A percentile compares a stretch with the other conserved stretches of the same genome.
These are phyloP conservation scores for Trichoderma gracile DNA, from an alignment of 2,329 filamentous ascomycete genomes.

Conservation along the genomic window DNA sequence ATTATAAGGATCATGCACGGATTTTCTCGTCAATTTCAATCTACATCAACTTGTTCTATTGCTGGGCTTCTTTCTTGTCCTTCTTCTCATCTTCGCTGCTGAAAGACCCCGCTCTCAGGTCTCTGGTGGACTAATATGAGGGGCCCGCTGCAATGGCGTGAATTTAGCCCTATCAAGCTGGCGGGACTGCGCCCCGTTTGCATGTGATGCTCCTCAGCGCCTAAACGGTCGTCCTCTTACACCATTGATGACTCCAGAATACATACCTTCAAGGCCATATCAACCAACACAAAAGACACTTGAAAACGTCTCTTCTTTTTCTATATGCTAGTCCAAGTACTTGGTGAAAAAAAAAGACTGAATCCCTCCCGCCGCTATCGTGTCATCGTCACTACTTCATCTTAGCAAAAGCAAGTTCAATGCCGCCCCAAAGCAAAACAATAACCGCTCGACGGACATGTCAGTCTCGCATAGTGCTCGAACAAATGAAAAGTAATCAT, in stretches of 20 bases:
- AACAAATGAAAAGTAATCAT: neutral
- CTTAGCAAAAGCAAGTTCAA: neutral
- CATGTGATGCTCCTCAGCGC: constrained; percentile 17
- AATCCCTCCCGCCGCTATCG: constrained; percentile 2
- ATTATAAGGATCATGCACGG: no score
- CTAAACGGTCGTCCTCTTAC: no score
- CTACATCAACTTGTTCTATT: no score
- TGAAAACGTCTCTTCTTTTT: no score
- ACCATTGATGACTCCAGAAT: neutral
- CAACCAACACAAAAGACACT: neutral
- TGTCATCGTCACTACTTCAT: constrained; percentile 14
- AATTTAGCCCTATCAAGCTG: neutral
- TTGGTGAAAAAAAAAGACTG: neutral
- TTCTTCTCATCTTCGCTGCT: neutral
- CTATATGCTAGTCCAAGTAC: neutral
- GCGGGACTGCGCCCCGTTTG: constrained; percentile 4
- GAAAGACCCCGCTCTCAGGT: no score
- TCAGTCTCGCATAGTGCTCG: neutral
- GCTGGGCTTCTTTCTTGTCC: no score
- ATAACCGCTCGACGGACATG: neutral
- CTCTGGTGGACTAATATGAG: no score
- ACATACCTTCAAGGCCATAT: neutral
- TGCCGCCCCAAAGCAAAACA: neutral
- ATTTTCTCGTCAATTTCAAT: no score
- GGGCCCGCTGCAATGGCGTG: neutral